Evolutionary conservation across 768 basidiomycete species (phyloP), one percentile per base, ranked within the genome.

Genomic region (Symmetrospora coprosmae): DNA sequence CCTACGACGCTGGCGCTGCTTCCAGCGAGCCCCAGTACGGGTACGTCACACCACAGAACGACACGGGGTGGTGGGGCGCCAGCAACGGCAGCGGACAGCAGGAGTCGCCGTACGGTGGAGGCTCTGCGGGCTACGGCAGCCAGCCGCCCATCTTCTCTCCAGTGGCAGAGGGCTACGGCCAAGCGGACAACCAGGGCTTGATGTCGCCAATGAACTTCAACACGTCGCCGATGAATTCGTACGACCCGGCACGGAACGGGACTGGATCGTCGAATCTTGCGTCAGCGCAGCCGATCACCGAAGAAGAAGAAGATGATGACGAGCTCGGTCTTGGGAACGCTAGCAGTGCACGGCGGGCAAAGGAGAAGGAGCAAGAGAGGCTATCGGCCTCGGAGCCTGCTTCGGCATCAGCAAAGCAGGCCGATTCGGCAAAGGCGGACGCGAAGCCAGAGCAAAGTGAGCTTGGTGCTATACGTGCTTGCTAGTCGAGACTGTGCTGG

Each of bases 321-420:
- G 89, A 94, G 69, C 78, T 99, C 50, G 94, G 94, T 0, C 78
- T 97, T 63, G 88, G 90, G 2, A 99, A 97, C 69, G 63, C 65
- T n/a, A 77, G 78, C 46, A 71, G 64, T 19, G 78, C 73, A 68
- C 68, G 69, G 64, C 63, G 50, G 56, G 39, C 33, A 46, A 50
- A 52, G 37, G 48, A 53, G 34, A 4, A 40, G 14, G n/a, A n/a
- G n/a, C n/a, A n/a, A n/a, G n/a, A n/a, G n/a, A n/a, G n/a, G n/a
- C n/a, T n/a, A n/a, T n/a, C 33, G 21, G 39, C 50, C 28, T 30
- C 38, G 11, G 48, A 61, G 37, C 33, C 46, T 14, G 25, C 59
- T 41, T 23, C 33, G 45, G 45, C 19, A 11, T 17, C 3, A 25
- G 62, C 49, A 25, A 34, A 38, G 27, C 31, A 30, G 11, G 47